Conservation (phyloP, 2,329 filamentous ascomycete species). For the Verticillium dahliae region DNA sequence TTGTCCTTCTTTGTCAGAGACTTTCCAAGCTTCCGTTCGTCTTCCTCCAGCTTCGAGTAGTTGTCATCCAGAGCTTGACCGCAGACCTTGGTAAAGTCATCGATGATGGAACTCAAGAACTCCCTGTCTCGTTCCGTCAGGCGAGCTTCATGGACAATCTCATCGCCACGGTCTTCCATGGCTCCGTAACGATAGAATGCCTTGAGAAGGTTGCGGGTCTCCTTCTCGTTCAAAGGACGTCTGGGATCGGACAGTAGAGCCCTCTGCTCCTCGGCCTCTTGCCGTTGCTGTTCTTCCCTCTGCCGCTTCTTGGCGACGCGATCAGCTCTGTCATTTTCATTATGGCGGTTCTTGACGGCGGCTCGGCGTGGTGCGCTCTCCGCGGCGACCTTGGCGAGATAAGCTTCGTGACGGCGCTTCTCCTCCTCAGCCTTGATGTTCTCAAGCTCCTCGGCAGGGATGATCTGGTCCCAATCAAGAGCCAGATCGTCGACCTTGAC, state of each 20-base stretch:
- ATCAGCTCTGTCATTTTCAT: constrained; percentile 56
- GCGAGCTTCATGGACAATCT: constrained; percentile 82
- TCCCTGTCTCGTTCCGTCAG: constrained; percentile 74
- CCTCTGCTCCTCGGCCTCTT: constrained; percentile 67
- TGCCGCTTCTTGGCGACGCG: constrained; percentile 60
- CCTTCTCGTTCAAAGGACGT: constrained; percentile 85
- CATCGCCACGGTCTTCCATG: constrained; percentile 79
- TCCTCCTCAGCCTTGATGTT: constrained; percentile 87
- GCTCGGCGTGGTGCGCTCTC: constrained; percentile 78
- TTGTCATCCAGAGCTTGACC: constrained; percentile 58
- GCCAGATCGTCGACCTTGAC: constrained; percentile 79
- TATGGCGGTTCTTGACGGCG: constrained; percentile 49
- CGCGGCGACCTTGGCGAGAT: constrained; percentile 74
- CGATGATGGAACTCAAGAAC: constrained; percentile 69
- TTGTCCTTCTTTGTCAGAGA: constrained; percentile 91
- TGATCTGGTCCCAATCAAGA: constrained; percentile 97
- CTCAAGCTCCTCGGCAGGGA: constrained; percentile 86
- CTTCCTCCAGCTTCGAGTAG: constrained; percentile 66
- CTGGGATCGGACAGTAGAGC: constrained; percentile 75
- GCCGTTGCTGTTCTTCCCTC: constrained; percentile 60
- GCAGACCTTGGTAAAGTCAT: constrained; percentile 61
- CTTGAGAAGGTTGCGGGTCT: constrained; percentile 84
- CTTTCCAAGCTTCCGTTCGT: constrained; percentile 77
- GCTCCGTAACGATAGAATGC: constrained; percentile 89
- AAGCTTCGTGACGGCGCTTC: constrained; percentile 73